Base-by-base conservation (phyloP, 306 rosid species). In the Morella rubra region DNA sequence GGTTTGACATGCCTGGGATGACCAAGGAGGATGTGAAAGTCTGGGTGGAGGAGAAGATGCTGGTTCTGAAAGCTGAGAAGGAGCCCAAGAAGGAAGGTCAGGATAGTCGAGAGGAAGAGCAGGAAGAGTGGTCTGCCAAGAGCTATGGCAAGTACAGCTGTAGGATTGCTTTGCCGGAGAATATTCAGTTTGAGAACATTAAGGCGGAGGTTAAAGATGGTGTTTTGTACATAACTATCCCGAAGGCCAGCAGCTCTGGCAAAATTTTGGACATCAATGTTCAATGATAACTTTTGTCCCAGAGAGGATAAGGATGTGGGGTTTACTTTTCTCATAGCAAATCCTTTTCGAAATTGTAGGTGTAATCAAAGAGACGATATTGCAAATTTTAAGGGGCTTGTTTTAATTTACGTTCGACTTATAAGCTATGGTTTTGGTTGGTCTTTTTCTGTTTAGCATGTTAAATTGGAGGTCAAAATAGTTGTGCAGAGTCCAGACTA, bases 1-100 rank as follows among this genome's bases (percentile, higher is more conserved):
- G 98, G 77, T 93, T 93, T 44, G 97, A 93, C 60, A 93, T 93
- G 92, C 97, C 98, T 0, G 98, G 97, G 15, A 93, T 93, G 96
- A 85, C 73, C 8, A 90, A 88, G 71, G 88, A 86, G 16, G 98
- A 93, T 73, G 98, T 93, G 14, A 91, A 88, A 76, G 92, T 90
- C 1, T 91, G 97, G 90, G 92, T 93, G 24, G 97, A 93, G 73
- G 97, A 91, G 56, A 93, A 91, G 40, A 90, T 91, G 96, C 69
- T 93, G 13, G 86, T 93, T 11, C 85, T 93, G 7, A 91, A 89
- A 69, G 98, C 97, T 10, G 88, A 93, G 72, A 91, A 93, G 44
- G 80, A 2, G 71, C 40, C 55, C 0, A 77, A 76, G 64, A 84
- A 80, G 72, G 74, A 56, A 41, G 74, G 13, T 1, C 75, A 46